phyloP scores from a whole-genome alignment of 2,329 filamentous ascomycete genomes.

The Penicillium sp. region DNA sequence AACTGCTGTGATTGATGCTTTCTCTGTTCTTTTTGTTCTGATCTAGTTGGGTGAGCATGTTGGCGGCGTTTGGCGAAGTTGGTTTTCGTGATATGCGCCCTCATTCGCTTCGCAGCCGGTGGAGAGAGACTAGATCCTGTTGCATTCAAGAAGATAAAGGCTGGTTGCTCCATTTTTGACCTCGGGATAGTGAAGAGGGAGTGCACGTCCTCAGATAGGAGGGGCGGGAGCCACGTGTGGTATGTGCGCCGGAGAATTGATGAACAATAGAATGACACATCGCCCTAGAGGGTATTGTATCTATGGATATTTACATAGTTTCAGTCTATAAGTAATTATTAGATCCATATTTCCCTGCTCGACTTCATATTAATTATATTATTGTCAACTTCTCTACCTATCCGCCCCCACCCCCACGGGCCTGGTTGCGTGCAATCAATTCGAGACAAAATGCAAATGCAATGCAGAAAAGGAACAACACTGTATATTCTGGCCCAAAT shows the following conservation, averaged over 20 bases:
- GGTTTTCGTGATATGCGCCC: neutral
- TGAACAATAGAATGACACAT: neutral
- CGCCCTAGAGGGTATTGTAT: neutral
- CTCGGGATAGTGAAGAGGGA: too few species aligned
- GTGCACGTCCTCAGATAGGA: neutral
- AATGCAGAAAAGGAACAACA: neutral
- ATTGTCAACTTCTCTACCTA: too few species aligned
- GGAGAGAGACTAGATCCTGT: neutral
- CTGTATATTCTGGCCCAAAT: neutral
- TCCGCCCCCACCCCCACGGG: too few species aligned
- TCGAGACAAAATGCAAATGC: neutral
- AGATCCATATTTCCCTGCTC: neutral
- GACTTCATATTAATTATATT: too few species aligned
- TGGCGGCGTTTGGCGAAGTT: neutral
- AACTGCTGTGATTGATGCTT: neutral
- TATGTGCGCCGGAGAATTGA: conserved; percentile 1
- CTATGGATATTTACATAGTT: too few species aligned
- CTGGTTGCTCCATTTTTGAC: neutral
- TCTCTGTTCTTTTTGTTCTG: neutral
- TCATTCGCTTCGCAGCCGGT: neutral
- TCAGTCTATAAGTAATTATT: too few species aligned
- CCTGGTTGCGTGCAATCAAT: neutral
- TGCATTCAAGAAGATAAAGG: neutral
- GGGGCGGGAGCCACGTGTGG: conserved; percentile 2
- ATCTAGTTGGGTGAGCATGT: neutral